A percentile compares a stretch with the other conserved stretches of the same genome.
Conservation (phyloP, 352 stramenopile genomes). For the Pythium phragmiticola region DNA sequence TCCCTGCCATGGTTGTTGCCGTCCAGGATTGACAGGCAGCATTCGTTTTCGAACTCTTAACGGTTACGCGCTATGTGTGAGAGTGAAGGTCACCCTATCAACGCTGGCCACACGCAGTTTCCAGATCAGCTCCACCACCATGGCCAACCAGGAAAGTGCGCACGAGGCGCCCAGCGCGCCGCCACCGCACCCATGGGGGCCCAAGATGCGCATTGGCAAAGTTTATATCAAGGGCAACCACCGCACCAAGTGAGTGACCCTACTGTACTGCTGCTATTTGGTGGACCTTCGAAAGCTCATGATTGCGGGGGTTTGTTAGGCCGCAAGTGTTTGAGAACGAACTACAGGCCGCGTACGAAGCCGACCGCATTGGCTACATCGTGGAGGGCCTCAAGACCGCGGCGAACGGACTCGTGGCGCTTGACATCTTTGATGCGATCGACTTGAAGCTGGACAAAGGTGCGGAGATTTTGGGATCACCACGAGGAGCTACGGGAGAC, state of each 20-base stretch:
- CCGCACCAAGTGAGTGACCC: constrained; percentile 64
- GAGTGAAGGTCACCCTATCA: constrained; percentile 19
- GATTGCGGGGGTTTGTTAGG: constrained; percentile 26
- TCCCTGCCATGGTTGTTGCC: constrained; percentile 44
- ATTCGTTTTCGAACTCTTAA: neutral
- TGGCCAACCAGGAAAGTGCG: constrained; percentile 14
- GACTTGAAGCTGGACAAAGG: constrained; percentile 78
- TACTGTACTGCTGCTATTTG: neutral
- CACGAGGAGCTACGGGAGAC: neutral
- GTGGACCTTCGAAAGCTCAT: too few species aligned
- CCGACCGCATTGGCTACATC: constrained; percentile 68
- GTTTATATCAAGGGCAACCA: constrained; percentile 88
- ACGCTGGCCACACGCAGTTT: neutral
- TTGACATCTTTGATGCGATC: constrained; percentile 86
- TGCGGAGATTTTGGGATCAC: constrained; percentile 13
- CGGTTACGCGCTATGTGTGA: neutral
- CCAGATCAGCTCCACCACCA: constrained; percentile 7
- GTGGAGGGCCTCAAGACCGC: constrained; percentile 57
- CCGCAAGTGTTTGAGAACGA: constrained; percentile 86
- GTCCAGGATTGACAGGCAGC: too few species aligned
- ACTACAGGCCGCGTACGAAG: constrained; percentile 67
- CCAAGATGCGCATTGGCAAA: constrained; percentile 80
- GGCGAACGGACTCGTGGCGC: constrained; percentile 62
- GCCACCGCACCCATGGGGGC: constrained; percentile 67
- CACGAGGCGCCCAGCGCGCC: constrained; percentile 22